Evolutionary conservation across 495 filamentous ascomycete genomes (phyloP), one percentile per base, ranked within the genome.

Genomic region (Neurospora sp.): DNA sequence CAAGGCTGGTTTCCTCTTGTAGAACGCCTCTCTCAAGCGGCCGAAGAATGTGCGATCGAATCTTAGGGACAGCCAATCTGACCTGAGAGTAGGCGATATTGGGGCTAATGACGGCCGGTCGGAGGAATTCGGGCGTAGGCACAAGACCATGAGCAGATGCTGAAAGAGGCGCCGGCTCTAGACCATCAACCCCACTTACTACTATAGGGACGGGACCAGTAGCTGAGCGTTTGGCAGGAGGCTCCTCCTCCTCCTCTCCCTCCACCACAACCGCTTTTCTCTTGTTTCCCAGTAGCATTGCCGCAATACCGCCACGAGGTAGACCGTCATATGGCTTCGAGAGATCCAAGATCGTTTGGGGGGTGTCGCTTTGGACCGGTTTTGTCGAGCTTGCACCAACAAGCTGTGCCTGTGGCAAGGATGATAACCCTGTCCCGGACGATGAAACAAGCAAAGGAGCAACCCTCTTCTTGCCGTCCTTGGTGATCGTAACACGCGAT

Each of bases 391-490:
- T 86, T 4, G 92, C 90, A 40, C 93, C 91, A 76, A 97, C 90
- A 39, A 97, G 80, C 71, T 94, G 91, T 12, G 93, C 88, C 73
- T 94, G 92, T 0, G 94, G 94, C n/a, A 97, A 84, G 12, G 93
- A 96, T 1, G 93, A 93, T 75, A 95, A 91, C 18, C 91, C 92
- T 7, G 88, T 91, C 9, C 91, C 93, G 27, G 92, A 91, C 22
- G 89, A 93, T 4, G 96, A 98, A 18, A 99, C 92, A 4, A 99
- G 87, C 76, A 98, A 81, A 7, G 96, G 96, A 3, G 93, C 92
- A 71, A 99, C 94, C 35, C 96, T 89, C 83, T 98, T 99, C 82
- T 94, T 98, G 20, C 96, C 96, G 71, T 99, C 96, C 80, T 98
- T 98, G 1, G 94, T 97, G 69, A 97, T 92, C 20, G 94, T 97